Evolutionary conservation across 1,284 basidiomycete species (phyloP), one percentile per base, ranked within the genome.

Genomic region (Ceratobasidium sp.): DNA sequence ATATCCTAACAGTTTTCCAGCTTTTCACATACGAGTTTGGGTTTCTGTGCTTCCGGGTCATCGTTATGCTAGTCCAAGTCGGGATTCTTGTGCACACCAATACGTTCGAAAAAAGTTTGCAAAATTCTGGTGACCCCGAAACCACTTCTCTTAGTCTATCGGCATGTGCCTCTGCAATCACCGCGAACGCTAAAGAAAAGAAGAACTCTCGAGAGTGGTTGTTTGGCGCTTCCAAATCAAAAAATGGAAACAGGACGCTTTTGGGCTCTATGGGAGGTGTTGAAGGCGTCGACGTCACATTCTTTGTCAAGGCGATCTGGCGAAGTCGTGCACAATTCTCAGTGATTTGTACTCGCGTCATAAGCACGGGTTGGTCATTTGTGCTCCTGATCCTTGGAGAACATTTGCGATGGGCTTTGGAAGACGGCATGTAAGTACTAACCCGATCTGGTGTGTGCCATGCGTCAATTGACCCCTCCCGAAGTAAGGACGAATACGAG

Each of bases 11-110:
- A 50, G 3, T 50, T 50, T 8, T 50, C 4, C 20, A 66, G 64
- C 23, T 66, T 18, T 30, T 66, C 6, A 46, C 18, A 0, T 66
- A 66, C 12, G 64, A 66, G 30, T 66, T 46, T 18, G 64, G 64
- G 14, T 66, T 46, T 30, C 16, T 48, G 44, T 66, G 64, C 46
- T 66, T 66, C 23, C 46, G 41, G 27, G 44, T 66, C 5, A 50
- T 66, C n/a, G n/a, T 66, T 14, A 46, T 66, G 3, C 20, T 38
- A 7, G 10, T 50, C 23, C 64, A 66, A 48, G 46, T 66, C 4
- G 64, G 38, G 8, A 50, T 66, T 16, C 16, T 60, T 27, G 30
- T 16, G 16, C 59, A 27, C 10, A 27, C 23, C 59, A 20, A 35
- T 35, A 38, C 16, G 30, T 12, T 66, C 64, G 23, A 46, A 50